These are phyloP conservation scores for Xylaria multiplex DNA, from an alignment of 2,329 filamentous ascomycete genomes.

Conservation along the genomic window DNA sequence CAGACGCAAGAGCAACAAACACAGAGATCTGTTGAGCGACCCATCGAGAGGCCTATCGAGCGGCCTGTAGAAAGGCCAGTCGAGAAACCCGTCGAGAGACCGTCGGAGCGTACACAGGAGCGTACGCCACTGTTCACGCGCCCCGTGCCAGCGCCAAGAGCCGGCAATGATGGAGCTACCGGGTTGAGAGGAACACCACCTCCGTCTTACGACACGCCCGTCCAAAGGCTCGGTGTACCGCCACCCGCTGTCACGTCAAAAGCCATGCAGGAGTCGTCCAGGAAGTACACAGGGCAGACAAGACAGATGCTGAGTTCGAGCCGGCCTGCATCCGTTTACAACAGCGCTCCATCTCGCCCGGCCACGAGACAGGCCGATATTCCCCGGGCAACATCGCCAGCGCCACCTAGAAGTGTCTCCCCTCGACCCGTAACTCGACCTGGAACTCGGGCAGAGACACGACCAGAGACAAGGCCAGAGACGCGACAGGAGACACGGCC, in stretches of 20 bases:
- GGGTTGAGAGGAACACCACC: conserved; percentile 80
- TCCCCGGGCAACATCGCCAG: conserved; percentile 73
- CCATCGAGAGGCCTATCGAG: conserved; percentile 25
- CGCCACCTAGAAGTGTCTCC: conserved; percentile 70
- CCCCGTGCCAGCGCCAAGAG: conserved; percentile 53
- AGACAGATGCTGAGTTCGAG: conserved; percentile 75
- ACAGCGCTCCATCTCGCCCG: conserved; percentile 61
- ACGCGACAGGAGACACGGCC: conserved; percentile 49
- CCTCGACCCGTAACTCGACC: conserved; percentile 71
- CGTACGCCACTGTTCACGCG: conserved; percentile 54
- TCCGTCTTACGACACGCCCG: conserved; percentile 82
- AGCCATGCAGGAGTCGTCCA: conserved; percentile 94
- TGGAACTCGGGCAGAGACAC: conserved; percentile 59
- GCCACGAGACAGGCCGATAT: conserved; percentile 68
- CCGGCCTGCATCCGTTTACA: conserved; percentile 52
- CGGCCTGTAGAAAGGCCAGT: background rate
- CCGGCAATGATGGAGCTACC: conserved; percentile 59
- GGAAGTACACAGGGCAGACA: conserved; percentile 86
- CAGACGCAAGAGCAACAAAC: conserved; percentile 20
- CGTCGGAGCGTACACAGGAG: conserved; percentile 36
- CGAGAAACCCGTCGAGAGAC: conserved; percentile 6
- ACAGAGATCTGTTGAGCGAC: conserved; percentile 5
- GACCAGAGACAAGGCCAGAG: conserved; percentile 46
- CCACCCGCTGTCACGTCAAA: conserved; percentile 91
- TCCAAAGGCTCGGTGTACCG: conserved; percentile 85